phyloP scores from a whole-genome alignment of 495 filamentous ascomycete species.

The Penicillium pulvis region DNA sequence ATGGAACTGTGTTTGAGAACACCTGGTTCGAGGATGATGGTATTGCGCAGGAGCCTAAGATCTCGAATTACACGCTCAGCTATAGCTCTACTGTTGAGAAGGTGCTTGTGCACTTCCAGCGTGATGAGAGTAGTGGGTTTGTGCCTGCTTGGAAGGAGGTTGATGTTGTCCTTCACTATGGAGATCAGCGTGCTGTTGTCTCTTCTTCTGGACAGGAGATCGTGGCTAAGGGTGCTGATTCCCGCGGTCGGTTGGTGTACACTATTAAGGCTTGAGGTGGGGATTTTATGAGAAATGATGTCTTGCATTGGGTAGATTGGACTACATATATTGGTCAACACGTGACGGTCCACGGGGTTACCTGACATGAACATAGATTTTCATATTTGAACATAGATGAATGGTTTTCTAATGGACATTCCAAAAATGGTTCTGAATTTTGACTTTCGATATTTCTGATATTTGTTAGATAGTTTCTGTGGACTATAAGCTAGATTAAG shows the following conservation, averaged over 20 bases:
- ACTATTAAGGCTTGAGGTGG: slow-evolving; percentile 33
- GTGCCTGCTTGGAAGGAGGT: slow-evolving; percentile 55
- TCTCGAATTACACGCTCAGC: slow-evolving; percentile 44
- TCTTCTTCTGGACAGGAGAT: slow-evolving; percentile 34
- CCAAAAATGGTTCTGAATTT: too few relatives aligned
- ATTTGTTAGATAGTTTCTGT: not conserved
- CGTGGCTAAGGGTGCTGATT: slow-evolving; percentile 34
- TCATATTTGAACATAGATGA: not conserved
- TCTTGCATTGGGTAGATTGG: not conserved
- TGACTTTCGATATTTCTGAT: not conserved
- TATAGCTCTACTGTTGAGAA: slow-evolving; percentile 48
- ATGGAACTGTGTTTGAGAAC: slow-evolving; percentile 40
- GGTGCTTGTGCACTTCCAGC: slow-evolving; percentile 43
- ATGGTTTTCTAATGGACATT: not conserved
- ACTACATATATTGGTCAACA: not conserved
- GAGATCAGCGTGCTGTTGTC: slow-evolving; percentile 50
- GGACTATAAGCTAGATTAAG: not conserved
- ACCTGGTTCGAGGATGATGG: slow-evolving; percentile 70
- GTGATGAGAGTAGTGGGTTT: slow-evolving; percentile 42
- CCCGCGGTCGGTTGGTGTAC: slow-evolving; percentile 38
- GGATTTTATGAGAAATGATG: not conserved
- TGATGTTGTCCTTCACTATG: slow-evolving; percentile 52
- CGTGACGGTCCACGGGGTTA: not conserved
- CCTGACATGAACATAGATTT: not conserved
- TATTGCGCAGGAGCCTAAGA: slow-evolving; percentile 46